These are phyloP conservation scores for Austroboletus novae-zelandiae DNA, from an alignment of 1,284 basidiomycete species.

Conservation along the genomic window DNA sequence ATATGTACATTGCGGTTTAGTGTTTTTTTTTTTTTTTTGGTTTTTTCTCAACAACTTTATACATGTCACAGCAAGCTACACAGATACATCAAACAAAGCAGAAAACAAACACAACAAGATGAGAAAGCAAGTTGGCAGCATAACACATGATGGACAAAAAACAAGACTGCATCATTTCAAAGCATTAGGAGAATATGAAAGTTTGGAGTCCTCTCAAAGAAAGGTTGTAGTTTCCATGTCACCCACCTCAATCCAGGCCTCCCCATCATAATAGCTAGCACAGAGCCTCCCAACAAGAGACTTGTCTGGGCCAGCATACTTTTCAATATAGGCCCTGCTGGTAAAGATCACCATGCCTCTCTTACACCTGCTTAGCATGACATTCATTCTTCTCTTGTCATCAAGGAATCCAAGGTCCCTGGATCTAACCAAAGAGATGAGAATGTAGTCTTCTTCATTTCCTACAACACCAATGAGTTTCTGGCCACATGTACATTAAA, in stretches of 20 bases:
- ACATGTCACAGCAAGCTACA: conserved; percentile 12
- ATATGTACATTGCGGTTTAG: not conserved
- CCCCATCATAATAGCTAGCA: conserved; percentile 21
- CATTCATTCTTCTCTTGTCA: conserved; percentile 59
- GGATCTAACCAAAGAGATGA: conserved; percentile 64
- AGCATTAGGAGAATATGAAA: not conserved
- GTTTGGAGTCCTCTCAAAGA: conserved; percentile 7
- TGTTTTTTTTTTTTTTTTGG: conserved; percentile 1
- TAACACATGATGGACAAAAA: conserved; percentile 5
- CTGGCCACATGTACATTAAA: conserved; percentile 4
- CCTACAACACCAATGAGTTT: conserved; percentile 35
- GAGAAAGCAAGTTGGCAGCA: conserved; percentile 5
- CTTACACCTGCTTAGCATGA: conserved; percentile 70
- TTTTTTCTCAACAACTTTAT: not conserved
- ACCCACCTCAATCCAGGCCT: conserved; percentile 28
- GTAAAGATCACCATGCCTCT: conserved; percentile 65
- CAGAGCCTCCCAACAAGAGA: conserved; percentile 29
- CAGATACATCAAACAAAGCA: not conserved
- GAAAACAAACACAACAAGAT: conserved; percentile 14
- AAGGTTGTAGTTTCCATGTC: conserved; percentile 15
- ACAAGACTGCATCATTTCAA: not conserved
- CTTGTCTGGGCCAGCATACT: conserved; percentile 41
- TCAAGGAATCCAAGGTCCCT: conserved; percentile 55
- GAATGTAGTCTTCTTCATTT: conserved; percentile 60
- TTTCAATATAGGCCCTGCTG: conserved; percentile 52